Evolutionary conservation across 805 yeast genomes (phyloP), one percentile per base, ranked within the genome.

Genomic region (Zygosaccharomyces bailii): DNA sequence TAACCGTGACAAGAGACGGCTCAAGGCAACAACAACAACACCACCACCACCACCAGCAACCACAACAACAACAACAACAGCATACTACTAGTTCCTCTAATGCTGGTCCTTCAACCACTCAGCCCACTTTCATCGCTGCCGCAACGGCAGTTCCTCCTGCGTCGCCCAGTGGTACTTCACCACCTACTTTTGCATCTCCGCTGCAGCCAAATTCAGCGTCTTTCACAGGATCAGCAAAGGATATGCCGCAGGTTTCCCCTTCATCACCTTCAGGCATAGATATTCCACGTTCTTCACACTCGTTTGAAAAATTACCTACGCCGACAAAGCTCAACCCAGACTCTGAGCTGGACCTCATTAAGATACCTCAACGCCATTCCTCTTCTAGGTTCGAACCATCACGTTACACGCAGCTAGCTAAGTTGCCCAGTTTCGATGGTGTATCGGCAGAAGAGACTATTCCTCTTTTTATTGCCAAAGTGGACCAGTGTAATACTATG

Each of bases 401-500:
- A 5, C 70, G 75, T 35, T 71, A 76, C 52, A 73, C 84, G 4
- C 83, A 79, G 51, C 83, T 75, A 69, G 83, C 72, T 50, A 84
- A 83, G 64, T 76, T 91, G 49, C 97, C 97, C 16, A 74, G 78
- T 43, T 89, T 91, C 61, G 90, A 87, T 53, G 96, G 90, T 56
- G 96, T 90, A 16, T 77, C 86, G 3, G 84, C 88, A 16, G 87
- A 81, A 50, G 91, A 87, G 60, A 83, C 84, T 50, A 78, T 82
- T 41, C 50, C 59, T 20, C 74, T 93, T 49, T 93, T 93, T 59
- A 69, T 89, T 43, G 84, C 84, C 56, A 93, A 93, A 61, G 82
- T 91, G 41, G 95, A 89, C 58, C 99, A 93, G 68, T 91, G 98
- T 72, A 88, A 87, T 63, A 82, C 89, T 19, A 80, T 93, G 71